These are phyloP conservation scores for Ogataea kodamae DNA, from an alignment of 805 yeast species.

Conservation along the genomic window DNA sequence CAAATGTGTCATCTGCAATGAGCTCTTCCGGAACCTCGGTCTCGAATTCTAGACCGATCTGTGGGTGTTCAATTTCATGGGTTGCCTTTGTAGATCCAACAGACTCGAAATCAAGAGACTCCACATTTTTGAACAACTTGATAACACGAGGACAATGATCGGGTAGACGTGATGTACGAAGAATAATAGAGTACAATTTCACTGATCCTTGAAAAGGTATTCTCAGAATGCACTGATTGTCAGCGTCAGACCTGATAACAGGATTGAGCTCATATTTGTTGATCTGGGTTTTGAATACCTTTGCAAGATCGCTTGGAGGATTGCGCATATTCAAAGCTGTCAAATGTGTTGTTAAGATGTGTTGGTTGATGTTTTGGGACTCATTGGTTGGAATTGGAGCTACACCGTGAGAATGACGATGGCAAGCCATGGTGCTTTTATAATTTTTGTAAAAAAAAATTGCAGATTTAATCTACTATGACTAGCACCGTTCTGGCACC, in stretches of 20 bases:
- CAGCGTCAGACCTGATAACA: slow-evolving; percentile 60
- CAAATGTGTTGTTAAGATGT: slow-evolving; percentile 58
- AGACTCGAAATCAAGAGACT: slow-evolving; percentile 68
- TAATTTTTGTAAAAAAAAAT: slow-evolving; percentile 1
- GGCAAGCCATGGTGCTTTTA: slow-evolving; percentile 13
- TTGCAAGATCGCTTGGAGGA: slow-evolving; percentile 43
- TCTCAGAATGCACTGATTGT: slow-evolving; percentile 70
- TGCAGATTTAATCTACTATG: slow-evolving; percentile 1
- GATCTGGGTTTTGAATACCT: slow-evolving; percentile 52
- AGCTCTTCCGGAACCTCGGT: slow-evolving; percentile 24
- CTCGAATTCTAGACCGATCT: slow-evolving; percentile 45
- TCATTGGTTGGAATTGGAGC: slow-evolving; percentile 71
- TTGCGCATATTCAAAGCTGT: slow-evolving; percentile 61
- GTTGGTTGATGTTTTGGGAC: slow-evolving; percentile 61
- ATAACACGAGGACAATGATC: slow-evolving; percentile 66
- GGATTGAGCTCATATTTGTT: slow-evolving; percentile 47
- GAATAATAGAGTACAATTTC: slow-evolving; percentile 66
- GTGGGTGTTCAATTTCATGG: slow-evolving; percentile 60
- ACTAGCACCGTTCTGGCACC: neutral
- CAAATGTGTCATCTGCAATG: slow-evolving; percentile 51
- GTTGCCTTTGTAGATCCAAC: slow-evolving; percentile 47
- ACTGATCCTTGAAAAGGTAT: slow-evolving; percentile 73
- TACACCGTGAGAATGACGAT: slow-evolving; percentile 40
- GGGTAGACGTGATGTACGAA: slow-evolving; percentile 59
- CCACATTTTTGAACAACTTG: slow-evolving; percentile 68